A percentile compares a stretch with the other conserved stretches of the same genome.
phyloP scores from a whole-genome alignment of 768 basidiomycete species.

The Boletus pseudo-olivaceus region DNA sequence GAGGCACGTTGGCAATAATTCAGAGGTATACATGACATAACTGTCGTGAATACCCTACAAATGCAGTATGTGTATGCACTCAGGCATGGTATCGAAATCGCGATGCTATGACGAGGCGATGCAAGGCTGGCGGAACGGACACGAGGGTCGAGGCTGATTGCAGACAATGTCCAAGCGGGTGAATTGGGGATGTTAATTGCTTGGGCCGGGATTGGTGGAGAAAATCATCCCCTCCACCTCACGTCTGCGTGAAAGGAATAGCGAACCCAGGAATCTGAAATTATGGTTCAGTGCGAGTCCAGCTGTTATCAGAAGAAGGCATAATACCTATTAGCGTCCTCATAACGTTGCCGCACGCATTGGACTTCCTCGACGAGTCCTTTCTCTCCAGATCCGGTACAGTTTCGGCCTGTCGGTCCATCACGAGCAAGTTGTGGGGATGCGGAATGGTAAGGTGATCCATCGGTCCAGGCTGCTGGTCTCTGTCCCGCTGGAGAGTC shows the following conservation, averaged over 20 bases:
- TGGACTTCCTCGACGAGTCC: slow-evolving; percentile 38
- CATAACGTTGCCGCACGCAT: slow-evolving; percentile 57
- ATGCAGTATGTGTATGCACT: slow-evolving; percentile 5
- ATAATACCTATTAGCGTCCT: slow-evolving; percentile 61
- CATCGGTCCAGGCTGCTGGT: background rate
- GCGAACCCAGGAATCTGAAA: slow-evolving; percentile 55
- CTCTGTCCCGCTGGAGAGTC: background rate
- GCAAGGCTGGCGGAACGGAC: background rate
- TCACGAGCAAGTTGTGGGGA: background rate
- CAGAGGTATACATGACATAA: slow-evolving; percentile 4
- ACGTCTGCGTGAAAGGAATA: slow-evolving; percentile 60
- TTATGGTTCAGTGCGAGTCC: slow-evolving; percentile 4
- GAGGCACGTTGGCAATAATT: background rate
- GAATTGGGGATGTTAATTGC: slow-evolving; percentile 1
- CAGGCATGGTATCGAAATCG: background rate
- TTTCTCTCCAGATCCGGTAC: slow-evolving; percentile 4
- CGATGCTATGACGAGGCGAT: background rate
- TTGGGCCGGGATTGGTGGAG: background rate
- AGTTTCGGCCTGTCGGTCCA: background rate
- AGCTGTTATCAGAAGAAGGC: background rate
- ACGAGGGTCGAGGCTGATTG: background rate
- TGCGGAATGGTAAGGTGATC: slow-evolving; percentile 3
- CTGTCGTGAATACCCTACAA: slow-evolving; percentile 5
- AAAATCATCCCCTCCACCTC: slow-evolving; percentile 17
- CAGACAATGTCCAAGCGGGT: background rate